phyloP scores from a whole-genome alignment of 2,329 filamentous ascomycete species.

The Leptosphaerulina australis region DNA sequence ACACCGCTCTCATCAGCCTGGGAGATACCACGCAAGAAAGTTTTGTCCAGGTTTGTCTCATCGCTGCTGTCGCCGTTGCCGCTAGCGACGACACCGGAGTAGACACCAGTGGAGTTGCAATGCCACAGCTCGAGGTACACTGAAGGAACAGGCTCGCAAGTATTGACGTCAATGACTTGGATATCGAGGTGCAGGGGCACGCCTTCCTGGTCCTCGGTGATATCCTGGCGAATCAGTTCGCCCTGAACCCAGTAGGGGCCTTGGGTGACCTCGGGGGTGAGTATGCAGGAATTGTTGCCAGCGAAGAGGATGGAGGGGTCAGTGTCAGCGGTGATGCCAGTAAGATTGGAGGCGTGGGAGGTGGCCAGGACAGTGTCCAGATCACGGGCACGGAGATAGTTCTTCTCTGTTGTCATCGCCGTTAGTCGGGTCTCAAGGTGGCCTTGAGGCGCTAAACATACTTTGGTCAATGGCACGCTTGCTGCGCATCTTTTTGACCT shows the following conservation, averaged over 20 bases:
- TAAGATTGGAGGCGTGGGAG: slow-evolving; percentile 40
- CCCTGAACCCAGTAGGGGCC: slow-evolving; percentile 54
- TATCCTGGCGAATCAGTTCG: slow-evolving; percentile 57
- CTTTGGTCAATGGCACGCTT: slow-evolving; percentile 42
- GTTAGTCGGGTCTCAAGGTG: background rate
- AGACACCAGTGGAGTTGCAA: slow-evolving; percentile 47
- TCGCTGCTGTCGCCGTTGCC: slow-evolving; percentile 53
- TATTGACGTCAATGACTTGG: slow-evolving; percentile 61
- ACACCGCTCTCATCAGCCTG: slow-evolving; percentile 56
- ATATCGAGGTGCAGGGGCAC: slow-evolving; percentile 59
- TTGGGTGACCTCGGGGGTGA: slow-evolving; percentile 43
- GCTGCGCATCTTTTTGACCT: slow-evolving; percentile 49
- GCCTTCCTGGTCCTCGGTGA: slow-evolving; percentile 57
- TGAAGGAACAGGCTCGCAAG: slow-evolving; percentile 58
- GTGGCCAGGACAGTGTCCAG: slow-evolving; percentile 35
- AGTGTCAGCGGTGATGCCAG: slow-evolving; percentile 35
- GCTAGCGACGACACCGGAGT: slow-evolving; percentile 45
- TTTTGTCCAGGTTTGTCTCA: slow-evolving; percentile 40
- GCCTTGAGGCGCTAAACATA: slow-evolving; percentile 2
- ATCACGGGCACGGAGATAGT: slow-evolving; percentile 38
- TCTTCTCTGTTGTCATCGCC: slow-evolving; percentile 25
- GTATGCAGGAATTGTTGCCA: slow-evolving; percentile 43
- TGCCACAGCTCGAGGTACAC: slow-evolving; percentile 62
- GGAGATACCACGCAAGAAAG: slow-evolving; percentile 58
- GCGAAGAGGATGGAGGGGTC: slow-evolving; percentile 39